These are phyloP conservation scores for Anthracocystis panici-leucophaei DNA, from an alignment of 1,284 basidiomycete genomes.

Conservation along the genomic window DNA sequence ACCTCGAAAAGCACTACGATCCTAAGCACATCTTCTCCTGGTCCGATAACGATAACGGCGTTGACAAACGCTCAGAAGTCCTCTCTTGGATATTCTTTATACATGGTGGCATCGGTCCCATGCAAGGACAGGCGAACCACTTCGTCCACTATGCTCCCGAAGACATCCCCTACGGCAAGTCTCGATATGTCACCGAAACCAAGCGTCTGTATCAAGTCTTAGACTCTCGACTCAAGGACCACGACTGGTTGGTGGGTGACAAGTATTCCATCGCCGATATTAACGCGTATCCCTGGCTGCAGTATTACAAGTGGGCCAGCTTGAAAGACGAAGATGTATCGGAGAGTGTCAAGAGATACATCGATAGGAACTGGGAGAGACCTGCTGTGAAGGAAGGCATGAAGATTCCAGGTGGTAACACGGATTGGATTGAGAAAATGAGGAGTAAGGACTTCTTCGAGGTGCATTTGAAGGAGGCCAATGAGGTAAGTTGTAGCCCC, in stretches of 20 bases:
- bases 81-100: conserved; percentile 53
- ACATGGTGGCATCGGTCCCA: conserved; percentile 51
- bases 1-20: conserved; percentile 60
- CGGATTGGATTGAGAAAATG: conserved; percentile 45
- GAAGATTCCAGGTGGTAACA: conserved; percentile 36
- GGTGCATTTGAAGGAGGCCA: conserved; percentile 21
- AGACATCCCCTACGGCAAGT: conserved; percentile 56
- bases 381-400: conserved; percentile 35
- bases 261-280: conserved; percentile 60
- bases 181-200: conserved; percentile 49
- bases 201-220: conserved; percentile 54
- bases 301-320: conserved; percentile 44
- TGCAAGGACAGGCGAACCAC: conserved; percentile 59
- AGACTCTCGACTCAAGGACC: conserved; percentile 45
- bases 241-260: conserved; percentile 59
- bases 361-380: conserved; percentile 37
- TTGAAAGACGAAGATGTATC: conserved; percentile 40
- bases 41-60: conserved; percentile 42
- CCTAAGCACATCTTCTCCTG: conserved; percentile 56
- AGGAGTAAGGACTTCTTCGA: conserved; percentile 27
- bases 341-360: conserved; percentile 32
- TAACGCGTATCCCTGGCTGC: conserved; percentile 59
- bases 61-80: conserved; percentile 34
- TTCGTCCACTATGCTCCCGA: conserved; percentile 52
- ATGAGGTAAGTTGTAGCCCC: conserved; percentile 8